Conservation (phyloP, 192 early-diverging fungal species). For the Dissophora globulifera region DNA sequence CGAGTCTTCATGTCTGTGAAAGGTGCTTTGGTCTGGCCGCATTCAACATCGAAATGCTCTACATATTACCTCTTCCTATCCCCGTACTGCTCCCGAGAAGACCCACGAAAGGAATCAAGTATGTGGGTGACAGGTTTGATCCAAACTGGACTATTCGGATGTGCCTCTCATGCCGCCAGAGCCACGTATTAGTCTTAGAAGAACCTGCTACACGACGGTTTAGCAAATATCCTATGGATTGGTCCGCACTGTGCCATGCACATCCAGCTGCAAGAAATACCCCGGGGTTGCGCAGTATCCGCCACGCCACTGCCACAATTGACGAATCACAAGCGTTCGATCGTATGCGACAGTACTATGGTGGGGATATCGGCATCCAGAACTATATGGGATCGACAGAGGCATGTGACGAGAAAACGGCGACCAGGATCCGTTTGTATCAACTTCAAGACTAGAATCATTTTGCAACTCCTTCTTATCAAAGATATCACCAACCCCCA, state of each 20-base stretch:
- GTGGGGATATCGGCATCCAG: too few species aligned
- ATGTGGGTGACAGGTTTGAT: constrained; percentile 14
- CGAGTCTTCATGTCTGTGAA: constrained; percentile 26
- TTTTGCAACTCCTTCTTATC: neutral
- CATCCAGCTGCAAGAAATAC: too few species aligned
- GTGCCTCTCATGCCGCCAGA: constrained; percentile 16
- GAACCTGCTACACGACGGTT: too few species aligned
- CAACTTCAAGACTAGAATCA: constrained; percentile 14
- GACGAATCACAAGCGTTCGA: too few species aligned
- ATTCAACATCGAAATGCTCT: neutral
- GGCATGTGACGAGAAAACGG: constrained; percentile 14
- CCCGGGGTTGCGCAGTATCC: too few species aligned
- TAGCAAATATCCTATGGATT: too few species aligned
- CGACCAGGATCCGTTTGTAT: constrained; percentile 18
- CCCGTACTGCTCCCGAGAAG: constrained; percentile 16
- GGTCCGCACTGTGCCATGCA: too few species aligned
- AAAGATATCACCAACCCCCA: too few species aligned
- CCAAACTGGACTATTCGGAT: constrained; percentile 21
- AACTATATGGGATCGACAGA: too few species aligned
- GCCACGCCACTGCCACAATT: too few species aligned
- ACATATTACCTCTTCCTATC: neutral
- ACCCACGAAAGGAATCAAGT: constrained; percentile 1
- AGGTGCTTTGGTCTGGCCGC: neutral
- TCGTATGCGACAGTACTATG: too few species aligned
- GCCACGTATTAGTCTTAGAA: neutral